These are phyloP conservation scores for Solanum piurae DNA, from an alignment of 257 asterid genomes.

Conservation along the genomic window DNA sequence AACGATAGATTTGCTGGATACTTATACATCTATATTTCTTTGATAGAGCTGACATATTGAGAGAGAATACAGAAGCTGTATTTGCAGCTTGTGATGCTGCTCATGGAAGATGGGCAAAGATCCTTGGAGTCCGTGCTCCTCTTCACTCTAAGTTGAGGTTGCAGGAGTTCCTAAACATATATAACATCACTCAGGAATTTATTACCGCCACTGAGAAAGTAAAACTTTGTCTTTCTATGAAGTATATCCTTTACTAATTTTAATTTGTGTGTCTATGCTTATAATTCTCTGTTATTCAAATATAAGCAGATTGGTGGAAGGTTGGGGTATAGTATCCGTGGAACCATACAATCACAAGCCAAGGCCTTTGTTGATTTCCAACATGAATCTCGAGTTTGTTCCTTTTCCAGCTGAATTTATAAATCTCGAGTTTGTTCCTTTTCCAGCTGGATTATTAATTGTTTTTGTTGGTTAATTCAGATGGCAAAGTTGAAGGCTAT, in stretches of 20 bases:
- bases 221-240: neutral
- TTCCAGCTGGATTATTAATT: slow-evolving; percentile 10
- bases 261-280: slow-evolving; percentile 6
- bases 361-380: slow-evolving; percentile 86
- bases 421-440: slow-evolving; percentile 68
- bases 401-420: neutral
- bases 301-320: slow-evolving; percentile 95
- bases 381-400: slow-evolving; percentile 93
- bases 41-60: slow-evolving; percentile 81
- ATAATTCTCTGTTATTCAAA: slow-evolving; percentile 30
- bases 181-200: slow-evolving; percentile 82
- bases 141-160: slow-evolving; percentile 79
- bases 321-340: slow-evolving; percentile 97
- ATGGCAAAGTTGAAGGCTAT: slow-evolving; percentile 90
- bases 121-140: slow-evolving; percentile 90
- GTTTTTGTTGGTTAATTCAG: slow-evolving; percentile 35
- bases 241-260: neutral
- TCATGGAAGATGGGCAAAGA: slow-evolving; percentile 99
- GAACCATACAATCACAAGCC: slow-evolving; percentile 94
- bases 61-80: slow-evolving; percentile 96
- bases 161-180: slow-evolving; percentile 81
- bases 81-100: slow-evolving; percentile 99
- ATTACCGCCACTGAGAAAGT: slow-evolving; percentile 92
- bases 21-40: slow-evolving; percentile 1
- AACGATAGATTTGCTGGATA: neutral